These are phyloP conservation scores for Zymoseptoria passerinii DNA, from an alignment of 2,329 filamentous ascomycete species.

Conservation along the genomic window DNA sequence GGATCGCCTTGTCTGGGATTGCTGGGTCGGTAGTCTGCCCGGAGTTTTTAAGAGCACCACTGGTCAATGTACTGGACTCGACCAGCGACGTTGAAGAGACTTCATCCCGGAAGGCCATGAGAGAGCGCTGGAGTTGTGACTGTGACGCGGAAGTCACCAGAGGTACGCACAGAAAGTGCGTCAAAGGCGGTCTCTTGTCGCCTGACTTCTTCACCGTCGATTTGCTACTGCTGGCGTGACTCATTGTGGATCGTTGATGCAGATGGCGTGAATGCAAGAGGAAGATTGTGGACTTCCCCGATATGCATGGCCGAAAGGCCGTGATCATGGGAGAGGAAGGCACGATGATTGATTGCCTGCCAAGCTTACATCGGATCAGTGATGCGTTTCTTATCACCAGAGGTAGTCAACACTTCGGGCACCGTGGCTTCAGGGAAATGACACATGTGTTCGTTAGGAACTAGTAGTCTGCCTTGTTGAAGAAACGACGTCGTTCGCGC, in stretches of 20 bases:
- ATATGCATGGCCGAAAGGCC: background rate
- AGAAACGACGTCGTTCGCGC: no score
- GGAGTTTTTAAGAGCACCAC: background rate
- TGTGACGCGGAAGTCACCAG: constrained; percentile 55
- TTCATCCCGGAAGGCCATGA: constrained; percentile 55
- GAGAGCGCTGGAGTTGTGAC: constrained; percentile 54
- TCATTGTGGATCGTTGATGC: background rate
- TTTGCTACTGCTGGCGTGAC: background rate
- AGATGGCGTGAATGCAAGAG: background rate
- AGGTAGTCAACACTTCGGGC: no score
- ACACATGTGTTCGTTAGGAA: no score
- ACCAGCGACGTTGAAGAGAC: constrained; percentile 28
- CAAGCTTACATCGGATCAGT: background rate
- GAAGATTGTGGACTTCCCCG: background rate
- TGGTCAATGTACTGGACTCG: background rate
- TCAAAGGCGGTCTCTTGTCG: constrained; percentile 44
- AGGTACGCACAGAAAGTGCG: constrained; percentile 70
- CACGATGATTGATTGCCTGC: background rate
- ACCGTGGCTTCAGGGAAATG: no score
- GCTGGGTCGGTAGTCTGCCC: background rate
- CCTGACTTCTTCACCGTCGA: background rate
- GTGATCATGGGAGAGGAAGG: background rate
- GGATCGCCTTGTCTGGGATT: constrained; percentile 49
- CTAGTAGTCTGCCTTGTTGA: no score
- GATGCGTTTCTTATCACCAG: no score